These are phyloP conservation scores for Penicillium waksmanii DNA, from an alignment of 495 filamentous ascomycete species.

Conservation along the genomic window DNA sequence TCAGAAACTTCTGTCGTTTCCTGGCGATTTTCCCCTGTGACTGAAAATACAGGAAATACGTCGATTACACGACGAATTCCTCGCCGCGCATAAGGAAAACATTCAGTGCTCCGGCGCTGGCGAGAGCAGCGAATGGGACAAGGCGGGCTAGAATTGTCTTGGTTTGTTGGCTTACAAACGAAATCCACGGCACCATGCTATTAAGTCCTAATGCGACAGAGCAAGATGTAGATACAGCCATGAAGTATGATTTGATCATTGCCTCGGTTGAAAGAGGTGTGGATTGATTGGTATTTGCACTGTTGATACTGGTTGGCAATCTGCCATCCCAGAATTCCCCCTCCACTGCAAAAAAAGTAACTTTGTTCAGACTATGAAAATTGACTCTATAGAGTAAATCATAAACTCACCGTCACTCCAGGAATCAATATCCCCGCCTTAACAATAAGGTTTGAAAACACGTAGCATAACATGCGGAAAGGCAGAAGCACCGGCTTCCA, in stretches of 20 bases:
- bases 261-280: constrained; percentile 77
- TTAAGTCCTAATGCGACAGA: constrained; percentile 92
- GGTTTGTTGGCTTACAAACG: constrained; percentile 69
- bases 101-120: constrained; percentile 85
- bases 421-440: constrained; percentile 97
- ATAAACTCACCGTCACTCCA: constrained; percentile 40
- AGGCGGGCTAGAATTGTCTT: constrained; percentile 74
- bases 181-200: constrained; percentile 77
- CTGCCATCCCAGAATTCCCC: constrained; percentile 95
- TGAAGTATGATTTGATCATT: constrained; percentile 82
- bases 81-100: constrained; percentile 96
- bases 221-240: constrained; percentile 89
- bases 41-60: constrained; percentile 71
- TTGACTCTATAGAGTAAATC: no score
- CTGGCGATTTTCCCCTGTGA: constrained; percentile 19
- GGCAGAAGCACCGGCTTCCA: constrained; percentile 88
- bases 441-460: constrained; percentile 88
- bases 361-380: no score
- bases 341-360: no score
- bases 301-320: constrained; percentile 98
- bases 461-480: constrained; percentile 95
- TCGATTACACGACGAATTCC: constrained; percentile 93
- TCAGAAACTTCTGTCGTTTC: constrained; percentile 56
- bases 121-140: constrained; percentile 93
- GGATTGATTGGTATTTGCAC: constrained; percentile 94